Base-by-base conservation (phyloP, 495 filamentous ascomycete species). In the Aspergillus homomorphus region DNA sequence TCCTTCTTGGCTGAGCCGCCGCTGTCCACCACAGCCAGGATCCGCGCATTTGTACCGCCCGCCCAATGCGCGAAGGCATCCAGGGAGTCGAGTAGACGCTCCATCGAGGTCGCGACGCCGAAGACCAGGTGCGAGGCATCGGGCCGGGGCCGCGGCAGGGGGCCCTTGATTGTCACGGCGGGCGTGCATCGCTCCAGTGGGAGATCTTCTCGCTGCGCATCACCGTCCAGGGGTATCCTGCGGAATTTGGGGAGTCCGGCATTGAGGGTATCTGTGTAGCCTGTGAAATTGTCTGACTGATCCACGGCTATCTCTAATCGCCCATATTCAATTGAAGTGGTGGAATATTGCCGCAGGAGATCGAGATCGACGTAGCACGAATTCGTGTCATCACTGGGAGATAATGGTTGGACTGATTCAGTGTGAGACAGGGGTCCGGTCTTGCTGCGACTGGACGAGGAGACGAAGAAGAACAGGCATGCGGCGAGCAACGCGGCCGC, bases 31-130 rank as follows among this genome's bases (percentile, higher is more conserved):
- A 84, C 66, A 24, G 78, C 80, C 22, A 87, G 69, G 0, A 89
- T 78, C 19, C 74, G 78, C 1, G 82, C 77, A 3, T 73, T 72
- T 1, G 83, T 83, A 18, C 77, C 72, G 0, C 78, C 72, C 0
- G 86, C 79, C 87, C 86, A 89, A 64, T 87, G 84, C 6, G 74
- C 63, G 33, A 89, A 82, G 22, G 76, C 73, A 18, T 78, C 69
- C 7, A 87, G 73, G 1, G 82, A 85, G 19, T 78, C 73, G 41
- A 80, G 70, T 44, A 90, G 67, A 43, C 84, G 75, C 0, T 74
- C 69, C 45, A 83, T 73, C 4, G 77, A 77, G 14, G 84, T 87
- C 0, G 85, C 81, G 0, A 89, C 79, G 55, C 84, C 86, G 61
- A 87, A 84, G 28, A 83, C 66, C 44, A 87, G 70, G 53, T 76